phyloP scores from a whole-genome alignment of 441 rosid species.

The Gossypium lobatum region DNA sequence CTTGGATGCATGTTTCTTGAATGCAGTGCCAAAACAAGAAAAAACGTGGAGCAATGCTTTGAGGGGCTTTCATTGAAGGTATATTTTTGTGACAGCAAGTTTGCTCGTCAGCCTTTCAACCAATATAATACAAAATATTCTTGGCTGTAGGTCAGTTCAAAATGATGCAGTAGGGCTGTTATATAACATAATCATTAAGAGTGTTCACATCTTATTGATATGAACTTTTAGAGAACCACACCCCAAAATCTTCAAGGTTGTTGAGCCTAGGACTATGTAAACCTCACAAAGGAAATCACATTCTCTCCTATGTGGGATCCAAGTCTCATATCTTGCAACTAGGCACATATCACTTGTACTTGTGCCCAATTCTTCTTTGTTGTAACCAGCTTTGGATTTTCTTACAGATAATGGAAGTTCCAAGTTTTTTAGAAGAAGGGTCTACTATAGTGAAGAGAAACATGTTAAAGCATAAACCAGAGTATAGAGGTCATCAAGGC shows the following conservation, averaged over 20 bases:
- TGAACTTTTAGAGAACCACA: too few species aligned
- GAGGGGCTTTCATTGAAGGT: constrained; percentile 64
- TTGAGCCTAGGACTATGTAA: too few species aligned
- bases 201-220: background rate
- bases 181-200: background rate
- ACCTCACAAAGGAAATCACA: too few species aligned
- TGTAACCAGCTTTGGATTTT: background rate
- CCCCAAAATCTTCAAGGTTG: too few species aligned
- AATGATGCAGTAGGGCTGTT: background rate
- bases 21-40: constrained; percentile 65
- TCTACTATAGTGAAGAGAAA: constrained; percentile 53
- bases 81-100: constrained; percentile 9
- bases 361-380: too few species aligned
- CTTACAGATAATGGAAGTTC: constrained; percentile 75
- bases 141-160: background rate
- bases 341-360: too few species aligned
- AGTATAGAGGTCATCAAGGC: constrained; percentile 27
- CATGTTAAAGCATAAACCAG: constrained; percentile 62
- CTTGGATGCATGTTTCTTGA: constrained; percentile 57
- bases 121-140: background rate
- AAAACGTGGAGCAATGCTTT: constrained; percentile 55
- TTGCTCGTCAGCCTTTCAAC: background rate
- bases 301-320: too few species aligned
- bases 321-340: too few species aligned
- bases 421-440: constrained; percentile 86